Base-by-base conservation (phyloP, 441 rosid species). In the Dalechampia spathulata region DNA sequence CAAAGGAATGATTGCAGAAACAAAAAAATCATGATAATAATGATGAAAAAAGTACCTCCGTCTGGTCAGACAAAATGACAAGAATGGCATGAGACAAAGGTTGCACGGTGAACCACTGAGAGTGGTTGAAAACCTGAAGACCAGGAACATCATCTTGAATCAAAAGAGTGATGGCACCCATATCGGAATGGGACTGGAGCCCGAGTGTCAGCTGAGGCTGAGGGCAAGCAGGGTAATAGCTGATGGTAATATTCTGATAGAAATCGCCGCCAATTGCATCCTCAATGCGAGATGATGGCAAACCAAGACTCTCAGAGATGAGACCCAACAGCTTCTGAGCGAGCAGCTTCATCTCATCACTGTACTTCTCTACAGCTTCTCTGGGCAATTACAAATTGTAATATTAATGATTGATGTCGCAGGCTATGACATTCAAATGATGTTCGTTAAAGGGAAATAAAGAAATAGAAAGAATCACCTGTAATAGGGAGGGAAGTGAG, bases 181-280 rank as follows among this genome's bases (percentile, higher is more conserved):
- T 69, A 67, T 92, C 96, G 3, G 98, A 88, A 66, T 92, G 98
- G 1, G 94, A 67, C 67, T 92, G 96, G 36, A 88, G 87, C 49
- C 98, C 98, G 42, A 88, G 88, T 0, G 98, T 83, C 4, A 88
- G 85, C 44, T 88, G 85, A 2, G 96, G 98, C 60, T 71, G 95
- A 26, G 96, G 96, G 26, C 98, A 92, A 0, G 87, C 83, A 15
- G 98, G 98, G 72, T 86, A 92, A 58, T 77, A 86, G 57, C 95
- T 88, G 19, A 83, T 68, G 13, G 95, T 88, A 25, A 88, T 88
- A 52, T 92, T 92, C 77, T 88, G 96, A 71, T 81, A 80, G 50
- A 92, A 77, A 22, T 84, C 90, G 16, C 94, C 88, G 34, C 34
- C 34, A 15, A 86, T 78, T 11, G 73, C 73, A 55, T 86, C 87